phyloP scores from a whole-genome alignment of 2,329 filamentous ascomycete genomes.

The Rosellinia necatrix region DNA sequence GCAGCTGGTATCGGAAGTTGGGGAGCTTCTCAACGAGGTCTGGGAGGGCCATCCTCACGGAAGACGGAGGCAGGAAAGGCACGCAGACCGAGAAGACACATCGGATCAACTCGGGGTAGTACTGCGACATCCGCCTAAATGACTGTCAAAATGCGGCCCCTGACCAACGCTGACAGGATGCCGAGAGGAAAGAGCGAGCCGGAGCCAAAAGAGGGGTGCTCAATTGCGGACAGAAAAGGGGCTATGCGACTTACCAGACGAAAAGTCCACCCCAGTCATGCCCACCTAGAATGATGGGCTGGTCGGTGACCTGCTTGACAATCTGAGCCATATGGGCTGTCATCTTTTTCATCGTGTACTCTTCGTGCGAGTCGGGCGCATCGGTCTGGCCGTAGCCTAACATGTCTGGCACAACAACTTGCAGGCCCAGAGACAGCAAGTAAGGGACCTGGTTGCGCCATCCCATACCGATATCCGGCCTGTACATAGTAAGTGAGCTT shows the following conservation, averaged over 20 bases:
- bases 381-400: conserved; percentile 83
- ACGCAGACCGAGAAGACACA: conserved; percentile 83
- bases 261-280: conserved; percentile 91
- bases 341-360: conserved; percentile 74
- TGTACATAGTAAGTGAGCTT: conserved; percentile 57
- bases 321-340: conserved; percentile 77
- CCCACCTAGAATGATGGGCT: conserved; percentile 77
- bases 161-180: not conserved
- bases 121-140: conserved; percentile 65
- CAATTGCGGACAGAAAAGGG: not conserved
- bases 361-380: conserved; percentile 62
- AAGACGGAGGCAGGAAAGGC: conserved; percentile 64
- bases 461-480: conserved; percentile 81
- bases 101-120: conserved; percentile 72
- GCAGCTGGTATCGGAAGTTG: conserved; percentile 83
- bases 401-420: conserved; percentile 84
- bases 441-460: conserved; percentile 90
- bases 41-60: conserved; percentile 60
- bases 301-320: conserved; percentile 57
- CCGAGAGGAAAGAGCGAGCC: not conserved
- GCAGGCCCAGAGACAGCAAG: conserved; percentile 71
- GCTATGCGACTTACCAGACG: conserved; percentile 56
- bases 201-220: not conserved
- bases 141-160: not conserved
- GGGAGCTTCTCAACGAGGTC: conserved; percentile 62